phyloP scores from a whole-genome alignment of 2,329 filamentous ascomycete genomes.

The Fusarium sp. region DNA sequence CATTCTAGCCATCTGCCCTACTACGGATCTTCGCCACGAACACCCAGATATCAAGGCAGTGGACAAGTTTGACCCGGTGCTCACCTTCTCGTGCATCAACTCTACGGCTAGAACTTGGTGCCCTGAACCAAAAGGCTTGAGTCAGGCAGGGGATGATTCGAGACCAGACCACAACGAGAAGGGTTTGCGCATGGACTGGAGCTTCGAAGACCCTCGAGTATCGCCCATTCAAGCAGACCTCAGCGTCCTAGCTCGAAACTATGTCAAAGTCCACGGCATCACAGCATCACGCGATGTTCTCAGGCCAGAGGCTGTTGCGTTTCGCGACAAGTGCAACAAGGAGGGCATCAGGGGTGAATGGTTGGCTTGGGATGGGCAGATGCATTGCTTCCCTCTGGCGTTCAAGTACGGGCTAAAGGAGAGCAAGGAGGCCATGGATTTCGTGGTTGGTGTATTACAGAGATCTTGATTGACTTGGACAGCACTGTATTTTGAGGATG shows the following conservation, averaged over 20 bases:
- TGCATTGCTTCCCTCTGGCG: slow-evolving; percentile 69
- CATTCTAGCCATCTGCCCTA: slow-evolving; percentile 56
- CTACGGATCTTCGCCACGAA: slow-evolving; percentile 51
- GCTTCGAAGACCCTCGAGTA: slow-evolving; percentile 55
- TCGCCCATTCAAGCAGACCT: slow-evolving; percentile 63
- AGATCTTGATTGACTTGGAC: neutral
- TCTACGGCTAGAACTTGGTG: slow-evolving; percentile 44
- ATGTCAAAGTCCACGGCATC: slow-evolving; percentile 63
- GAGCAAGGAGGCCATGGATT: slow-evolving; percentile 46
- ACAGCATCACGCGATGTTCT: slow-evolving; percentile 66
- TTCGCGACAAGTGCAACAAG: slow-evolving; percentile 58
- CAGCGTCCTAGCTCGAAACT: slow-evolving; percentile 37
- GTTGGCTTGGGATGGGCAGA: slow-evolving; percentile 70
- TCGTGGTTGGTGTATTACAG: slow-evolving; percentile 33
- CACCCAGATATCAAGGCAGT: slow-evolving; percentile 28
- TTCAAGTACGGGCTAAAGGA: slow-evolving; percentile 61
- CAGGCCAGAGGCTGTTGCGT: slow-evolving; percentile 62
- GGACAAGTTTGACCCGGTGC: slow-evolving; percentile 41
- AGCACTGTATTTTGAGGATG: neutral
- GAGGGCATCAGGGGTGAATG: slow-evolving; percentile 62
- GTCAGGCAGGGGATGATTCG: neutral
- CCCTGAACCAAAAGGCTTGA: neutral
- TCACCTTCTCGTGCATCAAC: slow-evolving; percentile 34
- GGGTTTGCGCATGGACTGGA: slow-evolving; percentile 26
- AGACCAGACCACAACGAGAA: neutral